Conservation (phyloP, 805 yeast genomes). For the Metschnikowia reukaufii region DNA sequence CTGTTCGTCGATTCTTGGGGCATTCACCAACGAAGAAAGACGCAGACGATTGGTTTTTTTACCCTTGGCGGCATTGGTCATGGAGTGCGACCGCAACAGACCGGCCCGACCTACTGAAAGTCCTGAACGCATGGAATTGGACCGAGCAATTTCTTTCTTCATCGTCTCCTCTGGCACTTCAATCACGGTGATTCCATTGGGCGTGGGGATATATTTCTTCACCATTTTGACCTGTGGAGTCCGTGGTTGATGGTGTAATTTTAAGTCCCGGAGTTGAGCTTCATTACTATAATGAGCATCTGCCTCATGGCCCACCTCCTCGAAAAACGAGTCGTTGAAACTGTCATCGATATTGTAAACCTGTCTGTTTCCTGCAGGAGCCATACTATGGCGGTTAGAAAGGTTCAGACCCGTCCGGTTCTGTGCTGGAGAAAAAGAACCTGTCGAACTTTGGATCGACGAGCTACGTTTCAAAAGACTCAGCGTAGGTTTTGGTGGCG, state of each 20-base stretch:
- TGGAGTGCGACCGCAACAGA: slow-evolving; percentile 23
- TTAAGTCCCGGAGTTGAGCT: slow-evolving; percentile 36
- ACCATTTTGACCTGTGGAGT: slow-evolving; percentile 42
- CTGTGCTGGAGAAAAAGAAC: slow-evolving; percentile 10
- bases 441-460: slow-evolving; percentile 11
- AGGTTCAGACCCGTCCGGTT: slow-evolving; percentile 11
- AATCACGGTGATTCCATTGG: slow-evolving; percentile 64
- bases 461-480: slow-evolving; percentile 21
- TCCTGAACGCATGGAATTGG: slow-evolving; percentile 40
- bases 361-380: neutral
- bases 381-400: slow-evolving; percentile 13
- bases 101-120: slow-evolving; percentile 26
- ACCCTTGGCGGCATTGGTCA: slow-evolving; percentile 16
- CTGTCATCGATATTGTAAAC: slow-evolving; percentile 30
- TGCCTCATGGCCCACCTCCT: slow-evolving; percentile 25
- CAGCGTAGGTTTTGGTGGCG: slow-evolving; percentile 16
- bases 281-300: slow-evolving; percentile 30
- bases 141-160: slow-evolving; percentile 38
- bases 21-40: slow-evolving; percentile 15
- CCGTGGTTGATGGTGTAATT: slow-evolving; percentile 24
- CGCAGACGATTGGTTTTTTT: slow-evolving; percentile 14
- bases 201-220: slow-evolving; percentile 71
- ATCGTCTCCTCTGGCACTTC: slow-evolving; percentile 60
- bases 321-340: slow-evolving; percentile 32
- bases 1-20: slow-evolving; percentile 20